These are phyloP conservation scores for Urochloa ruziziensis DNA, from an alignment of 176 grass and related monocot genomes.

Conservation along the genomic window DNA sequence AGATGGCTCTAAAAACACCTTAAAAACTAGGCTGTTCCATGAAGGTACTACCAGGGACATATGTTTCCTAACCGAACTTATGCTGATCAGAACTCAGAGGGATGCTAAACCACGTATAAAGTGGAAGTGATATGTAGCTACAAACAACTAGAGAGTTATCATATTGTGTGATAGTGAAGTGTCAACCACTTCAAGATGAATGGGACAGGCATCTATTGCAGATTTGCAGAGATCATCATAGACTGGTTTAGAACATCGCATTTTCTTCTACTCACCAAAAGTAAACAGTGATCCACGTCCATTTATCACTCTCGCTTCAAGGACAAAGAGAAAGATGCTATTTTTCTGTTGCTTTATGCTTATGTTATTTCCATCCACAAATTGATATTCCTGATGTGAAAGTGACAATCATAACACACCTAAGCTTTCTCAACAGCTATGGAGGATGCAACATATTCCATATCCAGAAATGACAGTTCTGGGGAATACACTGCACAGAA, in stretches of 20 bases:
- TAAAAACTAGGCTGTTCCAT: not conserved
- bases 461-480: not conserved
- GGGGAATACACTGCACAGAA: not conserved
- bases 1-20: not conserved
- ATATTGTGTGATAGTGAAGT: not conserved
- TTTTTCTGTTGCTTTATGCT: constrained; percentile 12
- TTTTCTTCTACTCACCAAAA: not conserved
- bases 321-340: constrained; percentile 11
- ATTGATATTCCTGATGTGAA: constrained; percentile 25
- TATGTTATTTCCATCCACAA: constrained; percentile 28
- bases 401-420: constrained; percentile 20
- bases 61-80: not conserved
- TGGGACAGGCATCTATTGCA: constrained; percentile 2
- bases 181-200: constrained; percentile 16
- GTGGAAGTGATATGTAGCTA: constrained; percentile 18
- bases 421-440: constrained; percentile 22
- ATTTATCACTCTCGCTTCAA: not conserved
- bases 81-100: constrained; percentile 1
- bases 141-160: constrained; percentile 7
- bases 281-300: constrained; percentile 12
- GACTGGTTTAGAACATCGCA: not conserved
- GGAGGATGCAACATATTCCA: constrained; percentile 13
- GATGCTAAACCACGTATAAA: constrained; percentile 9
- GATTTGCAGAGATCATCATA: not conserved
- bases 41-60: not conserved